These are phyloP conservation scores for Puccinia brachypodii DNA, from an alignment of 1,284 basidiomycete species.

Conservation along the genomic window DNA sequence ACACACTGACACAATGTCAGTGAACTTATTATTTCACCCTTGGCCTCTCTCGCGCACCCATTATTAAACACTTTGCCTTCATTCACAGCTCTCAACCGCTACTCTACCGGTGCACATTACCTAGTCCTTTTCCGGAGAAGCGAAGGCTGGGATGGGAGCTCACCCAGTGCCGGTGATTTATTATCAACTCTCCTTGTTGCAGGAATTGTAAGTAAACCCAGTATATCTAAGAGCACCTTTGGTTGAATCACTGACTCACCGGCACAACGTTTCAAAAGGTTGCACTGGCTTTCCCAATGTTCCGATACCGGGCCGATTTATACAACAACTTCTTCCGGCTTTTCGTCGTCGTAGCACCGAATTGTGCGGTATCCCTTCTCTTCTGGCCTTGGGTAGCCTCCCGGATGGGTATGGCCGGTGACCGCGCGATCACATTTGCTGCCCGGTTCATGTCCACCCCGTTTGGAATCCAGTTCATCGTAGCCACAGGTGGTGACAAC, in stretches of 20 bases:
- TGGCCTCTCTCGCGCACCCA: not conserved
- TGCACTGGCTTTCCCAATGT: slow-evolving; percentile 36
- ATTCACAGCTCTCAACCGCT: slow-evolving; percentile 19
- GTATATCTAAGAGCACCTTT: too few relatives aligned
- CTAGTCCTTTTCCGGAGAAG: slow-evolving; percentile 22
- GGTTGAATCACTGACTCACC: too few relatives aligned
- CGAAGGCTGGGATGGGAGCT: slow-evolving; percentile 22
- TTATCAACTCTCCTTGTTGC: slow-evolving; percentile 23
- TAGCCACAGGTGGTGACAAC: slow-evolving; percentile 36
- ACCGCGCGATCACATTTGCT: slow-evolving; percentile 39
- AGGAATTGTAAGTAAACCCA: slow-evolving; percentile 44
- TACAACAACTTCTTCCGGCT: slow-evolving; percentile 40
- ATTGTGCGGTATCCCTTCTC: slow-evolving; percentile 25
- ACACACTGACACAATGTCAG: slow-evolving; percentile 21
- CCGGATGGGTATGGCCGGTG: slow-evolving; percentile 35
- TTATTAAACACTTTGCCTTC: not conserved
- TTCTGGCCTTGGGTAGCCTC: slow-evolving; percentile 44
- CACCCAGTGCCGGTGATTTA: slow-evolving; percentile 40
- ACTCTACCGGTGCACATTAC: slow-evolving; percentile 24
- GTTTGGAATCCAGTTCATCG: slow-evolving; percentile 44
- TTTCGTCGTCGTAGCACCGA: slow-evolving; percentile 6
- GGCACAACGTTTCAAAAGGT: slow-evolving; percentile 10
- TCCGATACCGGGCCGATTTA: slow-evolving; percentile 37
- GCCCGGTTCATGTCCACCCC: slow-evolving; percentile 46
- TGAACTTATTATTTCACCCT: not conserved